A percentile compares a stretch with the other conserved stretches of the same genome.
Evolutionary conservation across 1,139 yeast genomes (phyloP).

Genomic region (Scheffersomyces quercinus): DNA sequence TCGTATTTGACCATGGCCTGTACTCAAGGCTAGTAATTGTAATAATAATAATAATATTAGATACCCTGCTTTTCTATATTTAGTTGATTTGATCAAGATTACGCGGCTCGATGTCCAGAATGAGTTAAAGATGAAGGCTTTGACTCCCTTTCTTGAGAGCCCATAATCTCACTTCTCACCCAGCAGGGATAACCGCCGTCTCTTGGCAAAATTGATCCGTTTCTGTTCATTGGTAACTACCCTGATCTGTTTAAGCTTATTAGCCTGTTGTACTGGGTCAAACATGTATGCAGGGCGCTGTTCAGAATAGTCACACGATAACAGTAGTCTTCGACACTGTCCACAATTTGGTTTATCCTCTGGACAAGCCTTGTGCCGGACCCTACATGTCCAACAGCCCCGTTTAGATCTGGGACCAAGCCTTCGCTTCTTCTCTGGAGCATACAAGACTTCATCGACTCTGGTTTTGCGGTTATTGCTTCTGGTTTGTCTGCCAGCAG

Average conservation of each 20-base stretch:
- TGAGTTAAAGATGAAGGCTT: too few relatives aligned
- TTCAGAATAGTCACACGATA: constrained; percentile 54
- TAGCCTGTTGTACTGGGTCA: constrained; percentile 35
- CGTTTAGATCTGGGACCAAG: constrained; percentile 46
- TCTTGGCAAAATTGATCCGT: constrained; percentile 16
- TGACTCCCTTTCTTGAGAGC: too few relatives aligned
- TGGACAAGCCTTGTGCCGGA: constrained; percentile 65
- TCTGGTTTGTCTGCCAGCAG: neutral
- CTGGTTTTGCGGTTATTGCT: neutral
- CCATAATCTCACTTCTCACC: too few relatives aligned
- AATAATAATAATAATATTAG: too few relatives aligned
- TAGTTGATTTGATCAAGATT: too few relatives aligned
- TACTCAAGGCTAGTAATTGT: too few relatives aligned
- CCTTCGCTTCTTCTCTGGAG: constrained; percentile 9
- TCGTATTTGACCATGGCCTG: too few relatives aligned
- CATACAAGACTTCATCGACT: neutral
- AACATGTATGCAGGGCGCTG: constrained; percentile 58
- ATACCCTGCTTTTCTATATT: too few relatives aligned
- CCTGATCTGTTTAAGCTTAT: constrained; percentile 53
- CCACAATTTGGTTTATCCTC: constrained; percentile 59
- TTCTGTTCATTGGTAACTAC: constrained; percentile 33
- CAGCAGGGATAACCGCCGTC: constrained; percentile 1
- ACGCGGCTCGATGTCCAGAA: too few relatives aligned
- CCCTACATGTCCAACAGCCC: constrained; percentile 72
- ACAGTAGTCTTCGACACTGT: constrained; percentile 52